Evolutionary conservation across 768 basidiomycete species (phyloP), one percentile per base, ranked within the genome.

Genomic region (Macrocybe gigantea): DNA sequence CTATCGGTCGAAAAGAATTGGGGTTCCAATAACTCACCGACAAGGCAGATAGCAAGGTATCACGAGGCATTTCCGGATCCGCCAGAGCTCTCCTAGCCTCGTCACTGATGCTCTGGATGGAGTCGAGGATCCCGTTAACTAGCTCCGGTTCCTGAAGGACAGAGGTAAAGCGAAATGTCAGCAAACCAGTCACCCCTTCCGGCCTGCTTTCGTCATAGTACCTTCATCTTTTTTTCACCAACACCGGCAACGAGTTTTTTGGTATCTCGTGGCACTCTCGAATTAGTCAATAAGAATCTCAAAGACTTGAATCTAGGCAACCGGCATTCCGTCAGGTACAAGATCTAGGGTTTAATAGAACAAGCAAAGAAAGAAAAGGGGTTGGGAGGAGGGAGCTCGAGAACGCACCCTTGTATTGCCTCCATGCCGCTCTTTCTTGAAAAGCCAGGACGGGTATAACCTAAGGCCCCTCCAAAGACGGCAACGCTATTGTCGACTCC

Each of bases 401-500:
- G 50, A 49, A 66, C 83, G 64, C 61, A 93, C 90, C 93, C 92
- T 54, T 88, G 80, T 52, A 96, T 83, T 5, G 74, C 67, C 63
- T 91, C 84, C 84, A 97, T 87, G 32, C 89, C 88, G 51, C 84
- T 80, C 64, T 83, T 81, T 68, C 72, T 82, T 44, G 77, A 81
- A 53, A 86, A 90, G 50, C 87, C 83, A 55, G 89, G 72, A 48
- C 88, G 80, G 12, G 86, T 89, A 68, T 95, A 99, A 13, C 85
- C 81, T 54, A 98, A 72, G 29, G 93, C 96, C 41, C 95, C 95
- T 13, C 96, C 96, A 59, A 85, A 88, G 0, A 93, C 88, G 11
- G 89, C 78, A 33, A 97, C 91, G 13, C 93, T 88, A 64, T 99
- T 98, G 64, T 99, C 96, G 15, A 99, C 88, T 7, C 96, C 96